phyloP scores from a whole-genome alignment of 352 stramenopile species.

The Thalassiosira exigua region DNA sequence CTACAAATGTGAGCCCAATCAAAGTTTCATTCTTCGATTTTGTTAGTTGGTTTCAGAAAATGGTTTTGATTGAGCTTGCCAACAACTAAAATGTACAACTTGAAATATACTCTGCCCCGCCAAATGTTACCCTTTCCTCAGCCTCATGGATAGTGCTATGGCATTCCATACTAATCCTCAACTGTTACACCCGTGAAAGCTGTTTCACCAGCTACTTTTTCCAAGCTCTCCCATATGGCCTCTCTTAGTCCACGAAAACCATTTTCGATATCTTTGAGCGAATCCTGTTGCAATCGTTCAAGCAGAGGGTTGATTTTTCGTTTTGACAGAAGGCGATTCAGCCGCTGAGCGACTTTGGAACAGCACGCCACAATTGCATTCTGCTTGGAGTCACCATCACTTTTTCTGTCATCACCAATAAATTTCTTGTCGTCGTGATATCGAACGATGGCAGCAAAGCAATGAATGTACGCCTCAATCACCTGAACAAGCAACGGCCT shows the following conservation, averaged over 20 bases:
- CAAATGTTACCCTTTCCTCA: too few species aligned
- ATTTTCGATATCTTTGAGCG: conserved; percentile 29
- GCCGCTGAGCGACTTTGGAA: neutral
- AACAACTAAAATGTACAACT: too few species aligned
- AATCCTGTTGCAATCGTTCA: conserved; percentile 11
- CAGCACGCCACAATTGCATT: neutral
- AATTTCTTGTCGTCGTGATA: conserved; percentile 39
- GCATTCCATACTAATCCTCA: too few species aligned
- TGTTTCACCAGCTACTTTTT: conserved; percentile 18
- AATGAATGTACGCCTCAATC: conserved; percentile 38
- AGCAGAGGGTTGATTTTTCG: conserved; percentile 6
- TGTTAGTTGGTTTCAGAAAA: too few species aligned
- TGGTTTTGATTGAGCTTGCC: too few species aligned
- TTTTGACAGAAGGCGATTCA: neutral
- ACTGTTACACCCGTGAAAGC: conserved; percentile 4
- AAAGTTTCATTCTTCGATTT: too few species aligned
- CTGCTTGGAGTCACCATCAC: neutral
- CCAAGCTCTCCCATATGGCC: conserved; percentile 22
- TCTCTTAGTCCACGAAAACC: conserved; percentile 30
- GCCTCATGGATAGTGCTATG: too few species aligned
- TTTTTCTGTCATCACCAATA: neutral
- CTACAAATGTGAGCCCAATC: too few species aligned
- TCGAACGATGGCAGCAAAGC: conserved; percentile 30
- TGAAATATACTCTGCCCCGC: too few species aligned
- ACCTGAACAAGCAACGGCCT: conserved; percentile 21